Conservation (phyloP, 2,329 filamentous ascomycete genomes). For the Didymella arachidicola region DNA sequence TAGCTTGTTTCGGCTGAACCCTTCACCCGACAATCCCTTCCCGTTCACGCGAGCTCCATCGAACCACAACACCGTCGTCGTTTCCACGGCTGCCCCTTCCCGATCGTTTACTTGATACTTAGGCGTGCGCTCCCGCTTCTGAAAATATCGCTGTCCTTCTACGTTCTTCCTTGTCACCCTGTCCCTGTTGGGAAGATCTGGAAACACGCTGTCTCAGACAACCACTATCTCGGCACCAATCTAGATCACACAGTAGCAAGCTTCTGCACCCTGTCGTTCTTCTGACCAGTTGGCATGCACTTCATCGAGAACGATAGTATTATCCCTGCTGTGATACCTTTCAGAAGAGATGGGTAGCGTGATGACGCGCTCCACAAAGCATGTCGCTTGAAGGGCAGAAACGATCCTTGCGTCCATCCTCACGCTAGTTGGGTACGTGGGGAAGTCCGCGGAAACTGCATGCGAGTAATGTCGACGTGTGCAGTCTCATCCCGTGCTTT, state of each 20-base stretch:
- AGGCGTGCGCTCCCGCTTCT: constrained; percentile 3
- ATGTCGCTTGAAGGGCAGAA: not conserved
- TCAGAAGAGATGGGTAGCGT: not conserved
- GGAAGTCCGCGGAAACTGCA: constrained; percentile 12
- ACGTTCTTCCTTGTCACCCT: constrained; percentile 10
- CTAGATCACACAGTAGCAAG: constrained; percentile 13
- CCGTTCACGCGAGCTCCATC: constrained; percentile 5
- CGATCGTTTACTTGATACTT: constrained; percentile 13
- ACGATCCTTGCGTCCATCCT: constrained; percentile 7
- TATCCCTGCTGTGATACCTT: not conserved
- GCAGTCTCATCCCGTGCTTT: constrained; percentile 16
- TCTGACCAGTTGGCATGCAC: not conserved
- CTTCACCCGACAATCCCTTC: constrained; percentile 12
- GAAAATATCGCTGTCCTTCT: constrained; percentile 4
- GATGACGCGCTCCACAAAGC: not conserved
- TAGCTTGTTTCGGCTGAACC: constrained; percentile 16
- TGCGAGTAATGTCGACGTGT: constrained; percentile 12
- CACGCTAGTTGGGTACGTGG: constrained; percentile 4
- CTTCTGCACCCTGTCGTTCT: constrained; percentile 1
- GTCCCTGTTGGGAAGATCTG: constrained; percentile 14
- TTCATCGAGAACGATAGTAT: not conserved
- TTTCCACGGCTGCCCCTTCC: constrained; percentile 16
- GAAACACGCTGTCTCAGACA: constrained; percentile 23
- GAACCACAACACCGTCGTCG: constrained; percentile 16
- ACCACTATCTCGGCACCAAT: constrained; percentile 19